These are phyloP conservation scores for Chenopodium suecicum DNA, from an alignment of 148 eudicot genomes.

Conservation along the genomic window DNA sequence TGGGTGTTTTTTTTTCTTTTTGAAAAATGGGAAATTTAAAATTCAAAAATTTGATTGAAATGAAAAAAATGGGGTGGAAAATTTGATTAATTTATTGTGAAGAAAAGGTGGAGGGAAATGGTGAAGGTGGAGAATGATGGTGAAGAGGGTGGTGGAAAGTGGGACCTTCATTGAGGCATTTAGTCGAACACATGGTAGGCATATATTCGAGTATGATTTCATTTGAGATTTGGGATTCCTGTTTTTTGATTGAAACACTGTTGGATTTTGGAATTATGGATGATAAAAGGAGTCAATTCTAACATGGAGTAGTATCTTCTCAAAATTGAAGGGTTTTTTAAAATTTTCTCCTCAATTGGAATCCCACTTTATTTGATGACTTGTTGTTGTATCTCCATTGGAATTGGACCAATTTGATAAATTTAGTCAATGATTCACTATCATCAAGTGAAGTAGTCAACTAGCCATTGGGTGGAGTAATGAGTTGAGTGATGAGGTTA, in stretches of 20 bases:
- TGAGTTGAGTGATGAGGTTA: background rate
- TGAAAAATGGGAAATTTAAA: background rate
- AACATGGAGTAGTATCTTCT: too few species aligned
- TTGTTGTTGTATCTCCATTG: background rate
- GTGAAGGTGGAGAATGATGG: conserved; percentile 26
- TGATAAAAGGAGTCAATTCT: too few species aligned
- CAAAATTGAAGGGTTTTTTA: too few species aligned
- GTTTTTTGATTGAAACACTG: background rate
- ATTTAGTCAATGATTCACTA: background rate
- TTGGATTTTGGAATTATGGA: too few species aligned
- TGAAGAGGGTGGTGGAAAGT: conserved; percentile 15
- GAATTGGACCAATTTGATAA: background rate
- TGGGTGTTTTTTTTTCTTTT: too few species aligned
- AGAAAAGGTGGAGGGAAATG: conserved; percentile 16
- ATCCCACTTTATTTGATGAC: background rate
- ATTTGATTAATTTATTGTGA: conserved; percentile 12
- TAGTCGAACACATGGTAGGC: conserved; percentile 45
- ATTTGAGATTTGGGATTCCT: conserved; percentile 17
- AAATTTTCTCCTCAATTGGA: background rate
- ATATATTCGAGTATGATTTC: conserved; percentile 25
- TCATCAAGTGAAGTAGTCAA: background rate
- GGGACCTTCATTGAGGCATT: conserved; percentile 41
- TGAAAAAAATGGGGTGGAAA: background rate
- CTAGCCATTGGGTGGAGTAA: background rate
- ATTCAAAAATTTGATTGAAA: conserved; percentile 7